phyloP scores from a whole-genome alignment of 1,284 basidiomycete species.

The Cryptococcus deneoformans region DNA sequence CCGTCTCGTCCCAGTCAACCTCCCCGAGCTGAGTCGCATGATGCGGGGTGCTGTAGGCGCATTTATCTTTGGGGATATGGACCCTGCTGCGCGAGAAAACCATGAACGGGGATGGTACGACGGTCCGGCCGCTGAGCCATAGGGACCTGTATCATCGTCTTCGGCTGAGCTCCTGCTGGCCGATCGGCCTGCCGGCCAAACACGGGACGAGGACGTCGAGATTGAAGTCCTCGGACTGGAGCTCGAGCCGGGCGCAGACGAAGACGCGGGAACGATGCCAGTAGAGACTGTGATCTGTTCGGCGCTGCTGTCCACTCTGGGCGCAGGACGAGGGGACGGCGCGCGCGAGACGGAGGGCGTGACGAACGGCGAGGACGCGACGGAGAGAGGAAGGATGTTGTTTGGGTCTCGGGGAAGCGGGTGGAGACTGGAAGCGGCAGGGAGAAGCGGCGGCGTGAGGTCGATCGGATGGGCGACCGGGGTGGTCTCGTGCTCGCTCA shows the following conservation, averaged over 20 bases:
- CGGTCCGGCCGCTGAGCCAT: neutral
- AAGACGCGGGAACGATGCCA: slow-evolving; percentile 4
- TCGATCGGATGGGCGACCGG: slow-evolving; percentile 1
- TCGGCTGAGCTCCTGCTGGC: slow-evolving; percentile 23
- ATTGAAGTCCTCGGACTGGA: slow-evolving; percentile 26
- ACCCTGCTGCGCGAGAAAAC: neutral
- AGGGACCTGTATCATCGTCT: slow-evolving; percentile 16
- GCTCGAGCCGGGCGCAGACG: slow-evolving; percentile 7
- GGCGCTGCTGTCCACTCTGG: neutral
- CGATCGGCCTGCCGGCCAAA: slow-evolving; percentile 14
- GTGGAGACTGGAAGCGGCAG: slow-evolving; percentile 1
- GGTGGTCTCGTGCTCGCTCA: slow-evolving; percentile 5
- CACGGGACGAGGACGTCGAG: slow-evolving; percentile 26
- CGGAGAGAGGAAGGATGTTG: slow-evolving; percentile 30
- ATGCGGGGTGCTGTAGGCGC: slow-evolving; percentile 2
- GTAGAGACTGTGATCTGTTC: neutral
- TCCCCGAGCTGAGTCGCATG: slow-evolving; percentile 2
- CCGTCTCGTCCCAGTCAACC: slow-evolving; percentile 17
- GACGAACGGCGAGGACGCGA: slow-evolving; percentile 18
- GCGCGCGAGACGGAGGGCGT: slow-evolving; percentile 17
- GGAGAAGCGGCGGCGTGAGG: neutral
- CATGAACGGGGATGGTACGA: neutral
- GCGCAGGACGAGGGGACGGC: slow-evolving; percentile 18
- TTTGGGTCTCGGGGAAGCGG: slow-evolving; percentile 25
- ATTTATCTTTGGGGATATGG: slow-evolving; percentile 13